These are phyloP conservation scores for Verbena officinalis DNA, from an alignment of 257 asterid species.

Conservation along the genomic window DNA sequence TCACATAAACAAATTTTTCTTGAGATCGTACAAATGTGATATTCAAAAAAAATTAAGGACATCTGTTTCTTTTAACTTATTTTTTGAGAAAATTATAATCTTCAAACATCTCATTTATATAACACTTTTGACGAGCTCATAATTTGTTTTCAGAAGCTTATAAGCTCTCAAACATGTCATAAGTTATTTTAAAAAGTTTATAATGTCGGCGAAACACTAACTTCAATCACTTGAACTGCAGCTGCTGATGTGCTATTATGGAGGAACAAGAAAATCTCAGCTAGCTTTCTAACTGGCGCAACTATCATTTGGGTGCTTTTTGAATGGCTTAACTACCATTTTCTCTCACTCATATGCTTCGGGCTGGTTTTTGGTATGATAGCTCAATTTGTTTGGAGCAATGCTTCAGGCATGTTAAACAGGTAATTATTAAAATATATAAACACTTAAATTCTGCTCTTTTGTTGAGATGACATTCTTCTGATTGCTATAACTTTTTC, in stretches of 20 bases:
- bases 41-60: no score
- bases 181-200: no score
- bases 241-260: slow-evolving; percentile 90
- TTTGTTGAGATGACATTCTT: slow-evolving; percentile 17
- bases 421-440: slow-evolving; percentile 32
- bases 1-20: no score
- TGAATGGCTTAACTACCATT: slow-evolving; percentile 82
- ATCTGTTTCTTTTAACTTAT: no score
- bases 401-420: slow-evolving; percentile 56
- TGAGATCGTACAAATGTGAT: no score
- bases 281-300: slow-evolving; percentile 61
- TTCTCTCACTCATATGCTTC: slow-evolving; percentile 68
- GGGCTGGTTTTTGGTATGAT: slow-evolving; percentile 54
- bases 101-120: no score
- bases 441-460: neutral
- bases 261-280: slow-evolving; percentile 90
- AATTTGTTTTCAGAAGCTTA: no score
- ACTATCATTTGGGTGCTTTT: slow-evolving; percentile 76
- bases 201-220: neutral
- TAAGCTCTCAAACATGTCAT: no score
- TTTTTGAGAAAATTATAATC: no score
- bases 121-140: no score
- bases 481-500: slow-evolving; percentile 1
- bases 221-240: slow-evolving; percentile 28
- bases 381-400: slow-evolving; percentile 67